Evolutionary conservation across 2,329 filamentous ascomycete species (phyloP).

Genomic region (Colletotrichum lentis): DNA sequence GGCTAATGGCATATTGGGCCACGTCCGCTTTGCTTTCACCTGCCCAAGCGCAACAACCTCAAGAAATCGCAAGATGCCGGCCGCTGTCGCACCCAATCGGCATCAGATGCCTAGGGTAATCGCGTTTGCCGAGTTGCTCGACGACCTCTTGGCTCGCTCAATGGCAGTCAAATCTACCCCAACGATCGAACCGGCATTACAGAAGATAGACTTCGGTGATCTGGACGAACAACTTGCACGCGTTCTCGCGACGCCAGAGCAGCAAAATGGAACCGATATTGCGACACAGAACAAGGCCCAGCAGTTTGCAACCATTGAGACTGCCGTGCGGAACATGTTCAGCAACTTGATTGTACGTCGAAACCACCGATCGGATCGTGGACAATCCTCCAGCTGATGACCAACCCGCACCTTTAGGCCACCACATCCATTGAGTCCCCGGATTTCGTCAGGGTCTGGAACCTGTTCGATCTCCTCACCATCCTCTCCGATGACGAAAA

Average conservation of each 20-base stretch:
- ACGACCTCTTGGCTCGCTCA: slow-evolving; percentile 66
- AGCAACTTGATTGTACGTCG: slow-evolving; percentile 76
- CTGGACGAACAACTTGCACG: slow-evolving; percentile 56
- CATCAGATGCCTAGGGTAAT: slow-evolving; percentile 63
- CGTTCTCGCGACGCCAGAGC: slow-evolving; percentile 42
- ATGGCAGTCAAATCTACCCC: slow-evolving; percentile 64
- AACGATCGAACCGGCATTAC: slow-evolving; percentile 77
- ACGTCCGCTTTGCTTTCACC: not conserved
- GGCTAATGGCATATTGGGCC: slow-evolving; percentile 10
- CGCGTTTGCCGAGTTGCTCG: slow-evolving; percentile 62
- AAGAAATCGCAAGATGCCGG: slow-evolving; percentile 56
- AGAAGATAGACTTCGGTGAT: slow-evolving; percentile 70
- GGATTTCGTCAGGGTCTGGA: slow-evolving; percentile 86
- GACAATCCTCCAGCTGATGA: slow-evolving; percentile 17
- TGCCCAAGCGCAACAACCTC: slow-evolving; percentile 8
- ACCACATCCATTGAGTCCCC: slow-evolving; percentile 78
- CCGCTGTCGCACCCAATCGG: slow-evolving; percentile 51
- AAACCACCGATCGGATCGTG: not conserved
- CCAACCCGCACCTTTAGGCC: slow-evolving; percentile 58
- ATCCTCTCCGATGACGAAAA: slow-evolving; percentile 84
- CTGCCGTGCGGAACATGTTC: slow-evolving; percentile 82
- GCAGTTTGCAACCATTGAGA: slow-evolving; percentile 79
- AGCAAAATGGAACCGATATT: slow-evolving; percentile 38
- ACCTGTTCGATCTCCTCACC: slow-evolving; percentile 89
- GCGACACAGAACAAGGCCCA: slow-evolving; percentile 55